Evolutionary conservation across 495 filamentous ascomycete genomes (phyloP), one percentile per base, ranked within the genome.

Genomic region (Clavariopsis aquatica): DNA sequence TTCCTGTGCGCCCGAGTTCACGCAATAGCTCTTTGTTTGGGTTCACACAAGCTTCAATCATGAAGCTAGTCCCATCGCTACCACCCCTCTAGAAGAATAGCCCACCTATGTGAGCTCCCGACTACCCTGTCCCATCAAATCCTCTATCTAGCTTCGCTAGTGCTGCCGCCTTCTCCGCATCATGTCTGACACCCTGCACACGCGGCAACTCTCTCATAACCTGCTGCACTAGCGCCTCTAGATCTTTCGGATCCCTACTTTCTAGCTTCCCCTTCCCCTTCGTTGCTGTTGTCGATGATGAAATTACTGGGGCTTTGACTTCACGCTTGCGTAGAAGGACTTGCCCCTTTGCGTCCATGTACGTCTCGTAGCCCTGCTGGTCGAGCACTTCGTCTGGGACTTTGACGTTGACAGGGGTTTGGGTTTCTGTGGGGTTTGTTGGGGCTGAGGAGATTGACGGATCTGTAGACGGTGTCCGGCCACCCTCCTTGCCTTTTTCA

Each of bases 281-380:
- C 19, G 20, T 8, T 20, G 55, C n/a, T 8, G 29, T 22, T 28
- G 22, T 20, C 12, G 47, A 20, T 6, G 26, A 15, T 9, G 29
- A 20, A 26, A 10, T n/a, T 7, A n/a, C 38, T 1, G 36, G 43
- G 20, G 31, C 31, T 46, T 45, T 55, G 17, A 29, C 47, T 45
- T 59, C 53, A 20, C 64, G 57, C 36, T 72, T 60, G 26, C 73
- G 53, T 27, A 78, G 60, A 28, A 71, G 57, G 22, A 76, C 74
- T 54, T 76, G 70, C 0, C 75, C 76, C 38, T 71, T 69, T n/a
- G 20, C 54, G 47, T 78, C 76, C 62, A 75, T 71, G 34, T 72
- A 77, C 34, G 75, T 78, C 68, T 78, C 76, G 60, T 77, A 78
- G 5, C 75, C 74, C 57, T 74, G 65, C 28, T 68, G 62, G 55